Conservation (phyloP, 495 filamentous ascomycete species). For the Penicillium dipodomyicola region DNA sequence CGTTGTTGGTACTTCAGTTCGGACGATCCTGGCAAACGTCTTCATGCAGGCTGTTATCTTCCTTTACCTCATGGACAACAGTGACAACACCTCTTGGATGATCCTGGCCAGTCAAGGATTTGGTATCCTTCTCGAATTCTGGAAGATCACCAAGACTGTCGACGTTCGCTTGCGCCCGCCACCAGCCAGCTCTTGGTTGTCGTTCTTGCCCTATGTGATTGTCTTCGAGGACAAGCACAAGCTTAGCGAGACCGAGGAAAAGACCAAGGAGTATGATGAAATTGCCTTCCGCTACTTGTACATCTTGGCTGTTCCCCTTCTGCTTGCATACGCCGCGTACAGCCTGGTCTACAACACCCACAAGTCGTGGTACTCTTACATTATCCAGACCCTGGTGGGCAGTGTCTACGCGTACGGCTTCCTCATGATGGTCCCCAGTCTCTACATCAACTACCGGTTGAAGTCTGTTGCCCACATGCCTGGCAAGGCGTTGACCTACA, state of each 20-base stretch:
- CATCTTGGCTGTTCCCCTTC: constrained; percentile 80
- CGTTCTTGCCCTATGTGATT: constrained; percentile 77
- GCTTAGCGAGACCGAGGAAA: constrained; percentile 89
- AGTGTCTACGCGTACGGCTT: constrained; percentile 98
- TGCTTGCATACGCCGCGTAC: constrained; percentile 86
- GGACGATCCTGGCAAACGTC: constrained; percentile 94
- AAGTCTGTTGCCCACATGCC: constrained; percentile 99
- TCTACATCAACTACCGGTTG: constrained; percentile 98
- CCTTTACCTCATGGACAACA: constrained; percentile 97
- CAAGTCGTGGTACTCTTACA: constrained; percentile 96
- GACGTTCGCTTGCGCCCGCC: constrained; percentile 79
- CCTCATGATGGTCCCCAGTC: constrained; percentile 95
- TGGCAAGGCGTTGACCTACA: constrained; percentile 92
- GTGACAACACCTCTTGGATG: constrained; percentile 98
- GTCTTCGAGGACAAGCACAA: constrained; percentile 96
- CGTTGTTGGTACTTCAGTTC: constrained; percentile 90
- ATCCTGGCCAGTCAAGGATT: constrained; percentile 90
- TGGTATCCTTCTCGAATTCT: constrained; percentile 91
- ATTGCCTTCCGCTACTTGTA: constrained; percentile 98
- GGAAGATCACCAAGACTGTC: constrained; percentile 98
- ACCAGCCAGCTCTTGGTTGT: constrained; percentile 59
- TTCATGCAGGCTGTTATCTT: constrained; percentile 98
- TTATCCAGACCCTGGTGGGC: constrained; percentile 88
- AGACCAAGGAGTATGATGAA: constrained; percentile 97
- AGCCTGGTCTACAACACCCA: constrained; percentile 89